These are phyloP conservation scores for Apiospora sp. DNA, from an alignment of 2,329 filamentous ascomycete genomes.

Conservation along the genomic window DNA sequence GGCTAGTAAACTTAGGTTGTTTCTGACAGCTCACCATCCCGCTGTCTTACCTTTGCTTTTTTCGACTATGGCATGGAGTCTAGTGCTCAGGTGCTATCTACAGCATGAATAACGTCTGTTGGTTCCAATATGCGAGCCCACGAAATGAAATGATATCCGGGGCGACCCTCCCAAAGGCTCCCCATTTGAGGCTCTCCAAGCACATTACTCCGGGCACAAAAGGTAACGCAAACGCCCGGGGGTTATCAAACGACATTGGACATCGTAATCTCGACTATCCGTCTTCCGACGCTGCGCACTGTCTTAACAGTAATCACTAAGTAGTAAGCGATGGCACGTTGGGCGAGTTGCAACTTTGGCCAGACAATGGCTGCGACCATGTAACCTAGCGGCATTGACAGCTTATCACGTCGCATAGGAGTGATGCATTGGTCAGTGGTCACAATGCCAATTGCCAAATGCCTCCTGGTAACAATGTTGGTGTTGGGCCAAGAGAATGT, in stretches of 20 bases:
- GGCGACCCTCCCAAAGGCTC: neutral
- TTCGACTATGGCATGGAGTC: neutral
- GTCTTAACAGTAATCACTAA: neutral
- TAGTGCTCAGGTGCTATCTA: neutral
- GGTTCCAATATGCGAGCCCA: neutral
- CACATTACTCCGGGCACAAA: neutral
- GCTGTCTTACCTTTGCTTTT: constrained; percentile 9
- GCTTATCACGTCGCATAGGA: neutral
- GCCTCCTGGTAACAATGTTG: neutral
- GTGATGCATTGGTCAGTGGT: neutral
- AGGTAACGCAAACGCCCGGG: neutral
- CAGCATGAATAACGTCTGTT: neutral
- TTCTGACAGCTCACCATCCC: constrained; percentile 7
- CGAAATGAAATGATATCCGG: neutral
- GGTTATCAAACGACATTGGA: neutral
- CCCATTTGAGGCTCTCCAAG: neutral
- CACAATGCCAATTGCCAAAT: neutral
- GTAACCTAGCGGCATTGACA: neutral
- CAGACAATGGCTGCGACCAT: neutral
- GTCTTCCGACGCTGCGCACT: neutral
- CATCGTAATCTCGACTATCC: constrained; percentile 10
- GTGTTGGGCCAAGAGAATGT: neutral
- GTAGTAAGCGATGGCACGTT: constrained; percentile 17
- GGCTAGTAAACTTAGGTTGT: constrained; percentile 2
- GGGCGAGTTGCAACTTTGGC: neutral